phyloP scores from a whole-genome alignment of 164 flowering plant genomes.

The Vitis rupestris region DNA sequence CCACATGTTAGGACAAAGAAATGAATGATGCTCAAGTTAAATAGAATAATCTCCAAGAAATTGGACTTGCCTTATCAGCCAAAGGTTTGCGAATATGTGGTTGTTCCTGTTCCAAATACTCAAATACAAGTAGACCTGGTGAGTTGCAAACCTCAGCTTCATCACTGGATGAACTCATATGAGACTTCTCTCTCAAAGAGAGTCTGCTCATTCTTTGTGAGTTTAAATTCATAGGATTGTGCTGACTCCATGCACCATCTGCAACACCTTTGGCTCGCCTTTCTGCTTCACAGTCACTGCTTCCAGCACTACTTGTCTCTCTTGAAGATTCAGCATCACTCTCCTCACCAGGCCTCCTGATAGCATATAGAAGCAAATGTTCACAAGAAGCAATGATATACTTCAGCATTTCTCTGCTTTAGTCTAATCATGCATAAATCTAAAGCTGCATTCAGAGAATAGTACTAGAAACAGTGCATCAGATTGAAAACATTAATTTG shows the following conservation, averaged over 20 bases:
- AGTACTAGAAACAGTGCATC: no score
- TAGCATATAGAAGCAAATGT: background rate
- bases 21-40: slow-evolving; percentile 8
- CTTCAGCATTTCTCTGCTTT: no score
- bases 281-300: slow-evolving; percentile 45
- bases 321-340: slow-evolving; percentile 53
- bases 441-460: background rate
- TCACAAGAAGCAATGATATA: background rate
- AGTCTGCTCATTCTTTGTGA: slow-evolving; percentile 29
- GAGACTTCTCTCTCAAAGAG: slow-evolving; percentile 37
- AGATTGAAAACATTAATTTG: no score
- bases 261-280: slow-evolving; percentile 20
- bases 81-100: slow-evolving; percentile 64
- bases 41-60: background rate
- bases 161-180: slow-evolving; percentile 34
- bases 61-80: slow-evolving; percentile 55
- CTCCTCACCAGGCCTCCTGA: slow-evolving; percentile 56
- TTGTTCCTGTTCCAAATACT: slow-evolving; percentile 56
- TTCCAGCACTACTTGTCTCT: slow-evolving; percentile 46
- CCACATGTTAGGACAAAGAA: background rate
- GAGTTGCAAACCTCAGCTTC: slow-evolving; percentile 39
- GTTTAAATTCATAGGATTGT: slow-evolving; percentile 18
- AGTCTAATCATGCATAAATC: background rate
- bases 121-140: slow-evolving; percentile 41
- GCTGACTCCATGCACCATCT: slow-evolving; percentile 23